Evolutionary conservation across 345 rosid genomes (phyloP).

Genomic region (Murraya paniculata): DNA sequence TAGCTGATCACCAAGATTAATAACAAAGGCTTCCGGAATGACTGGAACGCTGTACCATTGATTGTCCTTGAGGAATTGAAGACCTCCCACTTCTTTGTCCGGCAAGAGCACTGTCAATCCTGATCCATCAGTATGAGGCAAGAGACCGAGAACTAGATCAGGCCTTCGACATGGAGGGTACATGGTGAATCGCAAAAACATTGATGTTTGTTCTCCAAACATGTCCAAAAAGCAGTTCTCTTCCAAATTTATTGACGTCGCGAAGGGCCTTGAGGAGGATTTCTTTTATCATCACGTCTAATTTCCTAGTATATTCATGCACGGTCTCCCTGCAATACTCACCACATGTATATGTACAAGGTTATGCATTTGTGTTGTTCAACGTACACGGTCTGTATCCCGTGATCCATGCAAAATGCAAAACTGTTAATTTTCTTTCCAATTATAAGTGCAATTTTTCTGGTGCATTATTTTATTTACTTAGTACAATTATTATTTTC

Average conservation of each 20-base stretch:
- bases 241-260: constrained; percentile 47
- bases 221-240: constrained; percentile 45
- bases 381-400: not conserved
- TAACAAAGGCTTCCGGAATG: constrained; percentile 43
- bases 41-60: constrained; percentile 50
- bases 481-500: no score
- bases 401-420: no score
- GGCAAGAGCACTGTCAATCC: constrained; percentile 52
- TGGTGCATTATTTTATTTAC: no score
- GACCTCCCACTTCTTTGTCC: constrained; percentile 56
- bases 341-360: not conserved
- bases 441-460: no score
- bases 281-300: constrained; percentile 17
- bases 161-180: constrained; percentile 68
- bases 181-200: constrained; percentile 50
- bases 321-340: constrained; percentile 34
- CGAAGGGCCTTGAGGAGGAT: constrained; percentile 47
- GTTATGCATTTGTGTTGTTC: not conserved
- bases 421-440: constrained; percentile 22
- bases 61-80: constrained; percentile 45
- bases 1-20: constrained; percentile 56
- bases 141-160: constrained; percentile 44
- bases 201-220: constrained; percentile 36
- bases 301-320: constrained; percentile 32
- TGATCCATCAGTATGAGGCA: constrained; percentile 63